These are phyloP conservation scores for Wickerhamiella pararugosa DNA, from an alignment of 1,139 yeast genomes.

Conservation along the genomic window DNA sequence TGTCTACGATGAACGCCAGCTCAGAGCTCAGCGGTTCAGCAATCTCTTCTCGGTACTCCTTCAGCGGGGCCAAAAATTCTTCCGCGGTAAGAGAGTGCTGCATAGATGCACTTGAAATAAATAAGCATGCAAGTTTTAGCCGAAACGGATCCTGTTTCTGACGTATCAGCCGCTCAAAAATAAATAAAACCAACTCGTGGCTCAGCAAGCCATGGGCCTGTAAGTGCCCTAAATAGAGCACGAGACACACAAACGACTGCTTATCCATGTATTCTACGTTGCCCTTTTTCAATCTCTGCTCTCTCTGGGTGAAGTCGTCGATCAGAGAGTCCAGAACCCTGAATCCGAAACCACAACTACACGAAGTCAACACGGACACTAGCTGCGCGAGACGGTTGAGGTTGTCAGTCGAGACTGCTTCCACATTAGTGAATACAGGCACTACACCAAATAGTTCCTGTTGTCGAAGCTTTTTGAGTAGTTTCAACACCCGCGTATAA, in stretches of 20 bases:
- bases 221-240: background rate
- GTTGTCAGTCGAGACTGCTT: conserved; percentile 12
- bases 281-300: background rate
- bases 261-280: no score
- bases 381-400: background rate
- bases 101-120: background rate
- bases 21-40: background rate
- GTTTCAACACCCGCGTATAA: background rate
- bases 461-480: background rate
- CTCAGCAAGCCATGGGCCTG: background rate
- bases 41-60: background rate
- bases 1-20: background rate
- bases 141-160: background rate
- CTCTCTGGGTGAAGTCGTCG: background rate
- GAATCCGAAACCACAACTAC: background rate
- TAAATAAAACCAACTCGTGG: background rate
- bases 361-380: background rate
- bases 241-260: conserved; percentile 1
- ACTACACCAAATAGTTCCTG: background rate
- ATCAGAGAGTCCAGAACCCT: conserved; percentile 1
- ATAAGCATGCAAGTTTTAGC: conserved; percentile 5
- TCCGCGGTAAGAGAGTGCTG: background rate
- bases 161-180: background rate
- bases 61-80: background rate
- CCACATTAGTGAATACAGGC: conserved; percentile 14